These are phyloP conservation scores for Wickerhamiella allomyrinae DNA, from an alignment of 805 yeast species.

Conservation along the genomic window DNA sequence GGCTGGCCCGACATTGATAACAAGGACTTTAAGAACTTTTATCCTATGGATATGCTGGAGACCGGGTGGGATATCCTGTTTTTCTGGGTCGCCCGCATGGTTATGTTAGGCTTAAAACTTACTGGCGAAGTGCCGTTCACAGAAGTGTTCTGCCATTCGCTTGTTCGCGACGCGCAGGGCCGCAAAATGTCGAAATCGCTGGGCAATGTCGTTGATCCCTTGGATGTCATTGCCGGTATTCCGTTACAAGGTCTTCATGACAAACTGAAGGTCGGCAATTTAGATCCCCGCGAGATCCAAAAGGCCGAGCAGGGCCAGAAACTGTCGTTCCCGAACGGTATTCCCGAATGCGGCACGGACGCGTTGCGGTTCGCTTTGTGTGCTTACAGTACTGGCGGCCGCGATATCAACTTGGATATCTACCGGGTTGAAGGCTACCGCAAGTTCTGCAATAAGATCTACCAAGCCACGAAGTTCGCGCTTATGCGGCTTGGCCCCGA, in stretches of 20 bases:
- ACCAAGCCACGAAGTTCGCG: constrained; percentile 96
- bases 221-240: constrained; percentile 85
- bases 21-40: constrained; percentile 65
- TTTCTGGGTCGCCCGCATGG: constrained; percentile 98
- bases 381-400: constrained; percentile 97
- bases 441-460: constrained; percentile 98
- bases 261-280: constrained; percentile 64
- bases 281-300: constrained; percentile 76
- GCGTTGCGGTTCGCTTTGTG: constrained; percentile 96
- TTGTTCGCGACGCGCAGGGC: constrained; percentile 98
- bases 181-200: constrained; percentile 94
- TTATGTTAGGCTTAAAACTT: constrained; percentile 74
- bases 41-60: constrained; percentile 88
- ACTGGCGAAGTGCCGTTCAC: constrained; percentile 86
- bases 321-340: constrained; percentile 86
- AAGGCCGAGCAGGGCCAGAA: constrained; percentile 82
- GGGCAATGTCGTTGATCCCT: constrained; percentile 93
- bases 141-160: constrained; percentile 95
- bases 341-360: constrained; percentile 98
- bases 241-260: constrained; percentile 65
- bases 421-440: constrained; percentile 97
- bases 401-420: constrained; percentile 93
- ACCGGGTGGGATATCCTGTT: constrained; percentile 99
- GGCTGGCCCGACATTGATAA: constrained; percentile 75
- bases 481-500: constrained; percentile 83